Conservation (phyloP, 495 filamentous ascomycete species). For the Hypomontagnella submonticulosa region DNA sequence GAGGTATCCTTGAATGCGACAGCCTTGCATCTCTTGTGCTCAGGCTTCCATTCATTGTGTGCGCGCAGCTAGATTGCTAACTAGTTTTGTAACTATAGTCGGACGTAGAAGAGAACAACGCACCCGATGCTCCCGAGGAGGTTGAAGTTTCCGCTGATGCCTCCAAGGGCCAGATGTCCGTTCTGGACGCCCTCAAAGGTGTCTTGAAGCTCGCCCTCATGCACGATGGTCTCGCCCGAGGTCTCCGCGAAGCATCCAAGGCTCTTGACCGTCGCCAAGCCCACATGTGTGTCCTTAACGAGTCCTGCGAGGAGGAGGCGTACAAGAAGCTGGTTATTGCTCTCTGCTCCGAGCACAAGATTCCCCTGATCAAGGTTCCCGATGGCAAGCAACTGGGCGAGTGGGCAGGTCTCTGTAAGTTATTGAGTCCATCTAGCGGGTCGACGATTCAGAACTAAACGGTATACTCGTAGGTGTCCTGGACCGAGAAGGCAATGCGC, state of each 20-base stretch:
- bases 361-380: constrained; percentile 98
- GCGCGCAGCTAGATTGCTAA: constrained; percentile 33
- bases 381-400: constrained; percentile 99
- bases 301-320: constrained; percentile 98
- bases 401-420: constrained; percentile 99
- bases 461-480: constrained; percentile 75
- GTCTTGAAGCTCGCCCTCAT: constrained; percentile 98
- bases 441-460: constrained; percentile 25
- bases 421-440: background rate
- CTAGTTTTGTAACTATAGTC: constrained; percentile 53
- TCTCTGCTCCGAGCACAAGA: constrained; percentile 98
- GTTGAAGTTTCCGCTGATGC: constrained; percentile 92
- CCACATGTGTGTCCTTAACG: constrained; percentile 99
- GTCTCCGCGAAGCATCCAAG: constrained; percentile 97
- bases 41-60: constrained; percentile 25
- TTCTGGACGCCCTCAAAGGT: constrained; percentile 96
- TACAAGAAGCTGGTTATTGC: constrained; percentile 99
- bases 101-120: constrained; percentile 81
- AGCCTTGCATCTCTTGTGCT: constrained; percentile 29
- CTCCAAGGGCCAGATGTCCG: constrained; percentile 93
- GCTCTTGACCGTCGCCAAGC: constrained; percentile 97
- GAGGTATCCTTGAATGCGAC: constrained; percentile 18
- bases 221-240: constrained; percentile 98
- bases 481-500: constrained; percentile 98
- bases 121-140: constrained; percentile 81